Base-by-base conservation (phyloP, 1,284 basidiomycete genomes). In the Chalciporus sp. region DNA sequence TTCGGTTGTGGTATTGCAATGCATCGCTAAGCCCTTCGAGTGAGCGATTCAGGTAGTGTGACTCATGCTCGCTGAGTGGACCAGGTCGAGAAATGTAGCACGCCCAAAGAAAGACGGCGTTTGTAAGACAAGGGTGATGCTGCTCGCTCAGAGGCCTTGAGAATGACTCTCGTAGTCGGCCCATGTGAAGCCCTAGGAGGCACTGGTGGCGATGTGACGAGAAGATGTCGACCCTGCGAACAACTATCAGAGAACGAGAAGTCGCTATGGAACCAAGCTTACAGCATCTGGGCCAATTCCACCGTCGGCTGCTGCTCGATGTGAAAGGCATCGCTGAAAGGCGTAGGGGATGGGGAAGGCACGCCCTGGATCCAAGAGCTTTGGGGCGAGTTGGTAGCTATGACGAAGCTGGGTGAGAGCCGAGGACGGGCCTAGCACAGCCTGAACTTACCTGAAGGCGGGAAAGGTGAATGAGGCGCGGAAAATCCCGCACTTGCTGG, bases 41-140 rank as follows among this genome's bases (percentile, higher is more conserved):
- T 7, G 86, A 74, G 46, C 80, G 78, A 6, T 72, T 72, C 51
- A 90, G 80, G 63, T 88, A 90, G 52, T 83, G 78, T 16, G 81
- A 77, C 70, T 91, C 87, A 62, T 89, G 83, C 50, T 84, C 81
- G 61, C 79, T 81, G 12, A 89, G 74, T 4, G 82, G 79, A 35
- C 82, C 84, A 10, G 86, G 83, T 23, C 88, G 78, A 16, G 88
- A 89, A 42, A 90, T 78, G 65, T 86, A 88, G 66, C 88, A 90
- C 1, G 88, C 86, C 85, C 88, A 90, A 4, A 91, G 79, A 67
- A 84, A 91, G 62, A 91, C 86, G 54, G 88, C 79, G 64, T 90
- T 88, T 78, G 89, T 83, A 11, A 92, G 76, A 43, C 79, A 83
- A 8, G 88, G 84, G 62, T 91, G 89, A 26, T 81, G 81, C 52